A percentile compares a stretch with the other conserved stretches of the same genome.
phyloP scores from a whole-genome alignment of 1,284 basidiomycete species.

The Pterulicium gracile region DNA sequence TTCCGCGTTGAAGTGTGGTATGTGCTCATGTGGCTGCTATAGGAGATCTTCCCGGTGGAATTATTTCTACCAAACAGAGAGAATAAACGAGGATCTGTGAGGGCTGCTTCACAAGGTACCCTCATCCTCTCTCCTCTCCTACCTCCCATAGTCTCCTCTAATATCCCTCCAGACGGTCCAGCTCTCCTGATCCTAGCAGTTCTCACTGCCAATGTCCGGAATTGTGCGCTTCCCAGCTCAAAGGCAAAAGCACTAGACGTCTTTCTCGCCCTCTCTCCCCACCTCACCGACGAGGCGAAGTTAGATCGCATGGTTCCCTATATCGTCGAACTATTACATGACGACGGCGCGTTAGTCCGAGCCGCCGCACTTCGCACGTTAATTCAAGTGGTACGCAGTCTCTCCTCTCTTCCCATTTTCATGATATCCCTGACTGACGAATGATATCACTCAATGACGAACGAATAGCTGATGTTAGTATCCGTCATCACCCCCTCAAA shows the following conservation, averaged over 20 bases:
- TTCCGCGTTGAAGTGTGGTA: no score
- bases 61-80: slow-evolving; percentile 64
- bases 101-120: slow-evolving; percentile 55
- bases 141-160: slow-evolving; percentile 2
- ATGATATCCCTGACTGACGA: no score
- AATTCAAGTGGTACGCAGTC: slow-evolving; percentile 68
- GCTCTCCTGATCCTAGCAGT: slow-evolving; percentile 76
- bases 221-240: slow-evolving; percentile 80
- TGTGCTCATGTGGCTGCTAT: neutral
- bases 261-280: slow-evolving; percentile 73
- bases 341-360: slow-evolving; percentile 76
- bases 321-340: slow-evolving; percentile 80
- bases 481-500: slow-evolving; percentile 87
- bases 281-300: slow-evolving; percentile 91
- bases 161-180: slow-evolving; percentile 51
- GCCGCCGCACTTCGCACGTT: slow-evolving; percentile 72
- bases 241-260: slow-evolving; percentile 82
- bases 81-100: slow-evolving; percentile 36
- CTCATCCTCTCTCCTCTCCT: slow-evolving; percentile 53
- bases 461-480: slow-evolving; percentile 67
- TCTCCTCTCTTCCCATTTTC: slow-evolving; percentile 4
- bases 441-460: neutral
- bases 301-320: slow-evolving; percentile 92
- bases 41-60: slow-evolving; percentile 74
- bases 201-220: slow-evolving; percentile 84